Percentiles rank a stretch among this genome's conserved stretches.
phyloP scores from a whole-genome alignment of 192 early-diverging fungal genomes.

The Podila epigama region DNA sequence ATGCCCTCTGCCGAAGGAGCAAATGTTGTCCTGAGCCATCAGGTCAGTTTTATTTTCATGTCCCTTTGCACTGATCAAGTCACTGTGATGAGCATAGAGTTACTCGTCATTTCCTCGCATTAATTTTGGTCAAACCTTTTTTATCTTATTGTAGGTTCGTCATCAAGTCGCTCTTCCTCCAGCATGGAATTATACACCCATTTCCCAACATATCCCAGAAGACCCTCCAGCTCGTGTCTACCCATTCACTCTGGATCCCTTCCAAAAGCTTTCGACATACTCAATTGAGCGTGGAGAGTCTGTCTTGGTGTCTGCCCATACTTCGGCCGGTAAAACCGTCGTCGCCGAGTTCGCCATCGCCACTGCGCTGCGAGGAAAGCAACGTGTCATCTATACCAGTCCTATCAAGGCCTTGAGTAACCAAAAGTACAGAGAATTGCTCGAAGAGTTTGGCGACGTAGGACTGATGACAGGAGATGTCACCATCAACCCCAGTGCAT shows the following conservation, averaged over 20 bases:
- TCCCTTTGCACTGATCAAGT: too few species aligned
- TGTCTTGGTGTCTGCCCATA: conserved; percentile 96
- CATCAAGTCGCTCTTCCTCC: conserved; percentile 96
- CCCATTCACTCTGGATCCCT: conserved; percentile 94
- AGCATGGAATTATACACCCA: conserved; percentile 84
- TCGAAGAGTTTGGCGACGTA: conserved; percentile 96
- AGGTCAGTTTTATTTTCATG: conserved; percentile 36
- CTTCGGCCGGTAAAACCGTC: conserved; percentile 97
- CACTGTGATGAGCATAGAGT: too few species aligned
- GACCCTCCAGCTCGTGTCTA: conserved; percentile 85
- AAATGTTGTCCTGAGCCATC: conserved; percentile 52
- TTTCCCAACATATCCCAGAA: conserved; percentile 85
- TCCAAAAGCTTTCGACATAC: conserved; percentile 87
- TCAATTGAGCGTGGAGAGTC: conserved; percentile 93
- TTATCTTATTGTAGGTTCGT: conserved; percentile 69
- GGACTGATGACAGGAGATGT: conserved; percentile 99
- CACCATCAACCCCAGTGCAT: conserved; percentile 92
- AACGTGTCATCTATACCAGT: conserved; percentile 95
- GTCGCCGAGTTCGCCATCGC: conserved; percentile 99
- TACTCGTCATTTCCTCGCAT: too few species aligned
- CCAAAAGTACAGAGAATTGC: conserved; percentile 97
- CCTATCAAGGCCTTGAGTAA: conserved; percentile 99
- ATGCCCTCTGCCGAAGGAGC: conserved; percentile 54
- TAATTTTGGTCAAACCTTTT: not conserved
- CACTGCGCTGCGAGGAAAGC: conserved; percentile 83